Evolutionary conservation across 1,284 basidiomycete genomes (phyloP).

Genomic region (Schizophyllum commune): DNA sequence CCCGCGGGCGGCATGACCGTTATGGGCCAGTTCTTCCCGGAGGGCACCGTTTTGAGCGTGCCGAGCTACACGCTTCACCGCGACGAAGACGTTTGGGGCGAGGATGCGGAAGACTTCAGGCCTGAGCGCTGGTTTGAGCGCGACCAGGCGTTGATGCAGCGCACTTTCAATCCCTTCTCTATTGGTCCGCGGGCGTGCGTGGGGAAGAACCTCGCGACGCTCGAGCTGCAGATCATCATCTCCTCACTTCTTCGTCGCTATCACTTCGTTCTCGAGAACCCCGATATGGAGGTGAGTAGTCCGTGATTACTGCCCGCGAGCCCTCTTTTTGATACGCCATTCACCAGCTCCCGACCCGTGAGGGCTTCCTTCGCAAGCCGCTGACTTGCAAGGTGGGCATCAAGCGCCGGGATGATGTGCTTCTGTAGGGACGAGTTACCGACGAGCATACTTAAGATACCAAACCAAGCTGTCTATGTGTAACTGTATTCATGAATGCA

Average conservation of each 20-base stretch:
- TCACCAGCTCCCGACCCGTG: constrained; percentile 53
- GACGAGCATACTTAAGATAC: no score
- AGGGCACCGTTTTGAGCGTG: constrained; percentile 67
- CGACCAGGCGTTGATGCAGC: constrained; percentile 51
- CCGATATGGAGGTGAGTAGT: constrained; percentile 45
- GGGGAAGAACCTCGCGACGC: constrained; percentile 65
- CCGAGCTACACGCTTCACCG: constrained; percentile 78
- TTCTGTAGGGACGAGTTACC: neutral
- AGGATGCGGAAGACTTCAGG: constrained; percentile 67
- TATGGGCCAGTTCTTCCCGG: constrained; percentile 53
- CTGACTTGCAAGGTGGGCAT: constrained; percentile 60
- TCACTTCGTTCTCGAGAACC: constrained; percentile 57
- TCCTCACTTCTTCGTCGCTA: constrained; percentile 67
- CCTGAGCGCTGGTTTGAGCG: constrained; percentile 79
- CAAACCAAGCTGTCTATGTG: neutral
- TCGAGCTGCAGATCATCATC: constrained; percentile 71
- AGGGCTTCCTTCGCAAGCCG: constrained; percentile 78
- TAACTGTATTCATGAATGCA: neutral
- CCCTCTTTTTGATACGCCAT: constrained; percentile 1
- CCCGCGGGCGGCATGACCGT: constrained; percentile 64
- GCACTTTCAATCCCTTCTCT: constrained; percentile 73
- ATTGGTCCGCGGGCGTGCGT: constrained; percentile 65
- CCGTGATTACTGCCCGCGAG: constrained; percentile 8
- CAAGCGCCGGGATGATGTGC: constrained; percentile 36
- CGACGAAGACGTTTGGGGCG: constrained; percentile 64